Conservation (phyloP, 768 basidiomycete species). For the Lactarius akahatsu region DNA sequence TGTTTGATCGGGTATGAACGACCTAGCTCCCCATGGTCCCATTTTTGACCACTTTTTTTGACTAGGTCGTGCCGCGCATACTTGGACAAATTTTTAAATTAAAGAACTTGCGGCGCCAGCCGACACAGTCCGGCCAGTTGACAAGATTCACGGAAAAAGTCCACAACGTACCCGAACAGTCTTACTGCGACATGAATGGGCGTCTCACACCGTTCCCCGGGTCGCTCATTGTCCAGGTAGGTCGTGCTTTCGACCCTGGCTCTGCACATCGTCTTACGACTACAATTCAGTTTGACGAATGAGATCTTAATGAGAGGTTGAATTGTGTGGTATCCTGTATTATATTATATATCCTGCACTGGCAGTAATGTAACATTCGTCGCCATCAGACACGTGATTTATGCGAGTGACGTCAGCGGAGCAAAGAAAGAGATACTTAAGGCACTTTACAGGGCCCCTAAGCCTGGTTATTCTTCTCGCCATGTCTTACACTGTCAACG, state of each 20-base stretch:
- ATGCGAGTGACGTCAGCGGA: slow-evolving; percentile 12
- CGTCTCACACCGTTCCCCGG: slow-evolving; percentile 31
- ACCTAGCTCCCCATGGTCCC: background rate
- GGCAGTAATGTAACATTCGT: background rate
- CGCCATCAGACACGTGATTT: slow-evolving; percentile 2
- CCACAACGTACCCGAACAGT: slow-evolving; percentile 16
- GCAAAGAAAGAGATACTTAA: background rate
- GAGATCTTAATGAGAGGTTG: background rate
- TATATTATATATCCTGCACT: background rate
- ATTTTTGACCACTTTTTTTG: background rate
- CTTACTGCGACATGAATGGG: slow-evolving; percentile 26
- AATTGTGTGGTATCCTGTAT: background rate
- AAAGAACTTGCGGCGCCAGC: slow-evolving; percentile 25
- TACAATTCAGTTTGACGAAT: slow-evolving; percentile 9
- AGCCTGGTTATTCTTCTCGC: background rate
- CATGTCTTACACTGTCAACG: slow-evolving; percentile 24
- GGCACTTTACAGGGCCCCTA: background rate
- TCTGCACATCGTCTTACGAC: background rate
- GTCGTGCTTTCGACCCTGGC: slow-evolving; percentile 1
- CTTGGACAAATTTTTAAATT: slow-evolving; percentile 28
- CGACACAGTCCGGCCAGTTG: slow-evolving; percentile 26
- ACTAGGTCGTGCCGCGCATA: slow-evolving; percentile 24
- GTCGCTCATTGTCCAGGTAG: slow-evolving; percentile 31
- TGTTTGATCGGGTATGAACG: slow-evolving; percentile 24
- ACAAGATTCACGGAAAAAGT: slow-evolving; percentile 5